These are phyloP conservation scores for Puccinia coronata DNA, from an alignment of 1,284 basidiomycete genomes.

Conservation along the genomic window DNA sequence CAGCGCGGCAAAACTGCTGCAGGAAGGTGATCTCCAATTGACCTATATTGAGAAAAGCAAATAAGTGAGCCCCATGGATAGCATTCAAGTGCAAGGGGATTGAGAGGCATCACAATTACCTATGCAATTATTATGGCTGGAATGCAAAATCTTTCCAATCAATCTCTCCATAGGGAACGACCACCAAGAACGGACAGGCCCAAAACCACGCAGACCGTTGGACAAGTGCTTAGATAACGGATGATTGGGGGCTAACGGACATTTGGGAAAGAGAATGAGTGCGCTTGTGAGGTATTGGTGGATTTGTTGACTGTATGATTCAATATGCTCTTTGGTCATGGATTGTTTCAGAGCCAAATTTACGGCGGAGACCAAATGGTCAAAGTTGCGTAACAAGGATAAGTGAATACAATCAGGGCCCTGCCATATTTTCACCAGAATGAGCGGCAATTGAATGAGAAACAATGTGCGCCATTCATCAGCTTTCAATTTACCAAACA, in stretches of 20 bases:
- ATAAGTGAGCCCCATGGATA: neutral
- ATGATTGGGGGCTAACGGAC: conserved; percentile 18
- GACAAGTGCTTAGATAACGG: conserved; percentile 15
- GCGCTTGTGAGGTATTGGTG: neutral
- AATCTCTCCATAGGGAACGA: conserved; percentile 35
- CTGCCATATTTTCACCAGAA: neutral
- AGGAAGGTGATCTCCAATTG: conserved; percentile 7
- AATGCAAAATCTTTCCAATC: conserved; percentile 22
- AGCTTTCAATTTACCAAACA: conserved; percentile 49
- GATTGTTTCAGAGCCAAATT: conserved; percentile 15
- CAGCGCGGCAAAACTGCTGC: neutral
- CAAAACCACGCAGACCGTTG: conserved; percentile 8
- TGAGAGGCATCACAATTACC: neutral
- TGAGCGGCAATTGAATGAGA: conserved; percentile 24
- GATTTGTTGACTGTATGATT: neutral
- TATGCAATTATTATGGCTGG: conserved; percentile 34
- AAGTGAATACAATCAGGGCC: neutral
- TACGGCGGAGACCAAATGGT: conserved; percentile 24
- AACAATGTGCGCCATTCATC: conserved; percentile 50
- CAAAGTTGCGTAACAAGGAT: conserved; percentile 31
- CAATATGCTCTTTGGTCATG: neutral
- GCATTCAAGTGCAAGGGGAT: neutral
- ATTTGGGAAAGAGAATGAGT: neutral
- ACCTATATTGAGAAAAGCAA: neutral
- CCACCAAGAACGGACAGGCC: conserved; percentile 31